Percentiles rank a stretch among this genome's conserved stretches.
Evolutionary conservation across 768 basidiomycete genomes (phyloP).

Genomic region (Kwoniella sp.): DNA sequence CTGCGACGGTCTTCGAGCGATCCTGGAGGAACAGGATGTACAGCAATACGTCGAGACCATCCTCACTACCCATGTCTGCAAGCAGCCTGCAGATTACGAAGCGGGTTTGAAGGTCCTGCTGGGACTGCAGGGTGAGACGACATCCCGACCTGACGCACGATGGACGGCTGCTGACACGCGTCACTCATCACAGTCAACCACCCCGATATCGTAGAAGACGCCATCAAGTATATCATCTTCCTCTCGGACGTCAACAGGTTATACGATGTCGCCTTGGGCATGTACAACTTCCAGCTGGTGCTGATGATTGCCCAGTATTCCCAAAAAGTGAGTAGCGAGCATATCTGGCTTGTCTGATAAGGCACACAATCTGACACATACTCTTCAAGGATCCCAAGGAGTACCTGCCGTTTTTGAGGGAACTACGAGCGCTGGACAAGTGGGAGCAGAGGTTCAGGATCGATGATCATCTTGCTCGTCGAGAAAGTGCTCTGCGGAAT

Average conservation of each 20-base stretch:
- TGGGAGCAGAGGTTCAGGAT: conserved; percentile 84
- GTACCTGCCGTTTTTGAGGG: conserved; percentile 92
- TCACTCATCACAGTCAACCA: conserved; percentile 51
- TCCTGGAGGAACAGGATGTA: conserved; percentile 66
- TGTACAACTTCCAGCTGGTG: conserved; percentile 97
- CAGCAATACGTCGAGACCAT: conserved; percentile 84
- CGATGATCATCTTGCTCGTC: conserved; percentile 80
- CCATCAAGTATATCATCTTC: conserved; percentile 98
- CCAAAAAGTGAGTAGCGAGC: conserved; percentile 62
- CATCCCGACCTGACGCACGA: neutral
- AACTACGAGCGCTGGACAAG: conserved; percentile 71
- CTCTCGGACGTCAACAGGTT: conserved; percentile 85
- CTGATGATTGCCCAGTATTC: conserved; percentile 94
- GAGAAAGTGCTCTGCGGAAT: conserved; percentile 69
- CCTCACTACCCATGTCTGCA: conserved; percentile 86
- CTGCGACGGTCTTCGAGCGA: conserved; percentile 69
- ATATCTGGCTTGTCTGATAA: neutral
- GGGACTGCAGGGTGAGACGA: conserved; percentile 65
- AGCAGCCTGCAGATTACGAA: conserved; percentile 85
- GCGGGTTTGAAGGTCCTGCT: conserved; percentile 71
- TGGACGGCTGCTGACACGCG: neutral
- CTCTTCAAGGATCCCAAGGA: conserved; percentile 80
- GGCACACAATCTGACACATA: neutral
- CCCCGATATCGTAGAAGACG: conserved; percentile 81
- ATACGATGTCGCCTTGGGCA: conserved; percentile 91